These are phyloP conservation scores for Aspergillus ellipticus DNA, from an alignment of 495 filamentous ascomycete species.

Conservation along the genomic window DNA sequence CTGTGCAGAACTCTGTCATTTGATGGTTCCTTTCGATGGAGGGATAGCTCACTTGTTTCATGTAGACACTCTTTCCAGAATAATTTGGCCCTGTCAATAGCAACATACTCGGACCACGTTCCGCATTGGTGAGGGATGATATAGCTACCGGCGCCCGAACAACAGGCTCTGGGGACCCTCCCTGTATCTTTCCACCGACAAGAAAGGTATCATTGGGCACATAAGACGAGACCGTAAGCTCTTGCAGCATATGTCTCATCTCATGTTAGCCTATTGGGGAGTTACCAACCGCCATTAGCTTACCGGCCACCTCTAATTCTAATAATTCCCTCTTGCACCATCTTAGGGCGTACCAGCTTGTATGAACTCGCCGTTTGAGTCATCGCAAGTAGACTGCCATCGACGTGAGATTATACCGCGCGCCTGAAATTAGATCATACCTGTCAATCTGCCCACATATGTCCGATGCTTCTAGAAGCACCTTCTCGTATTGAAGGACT, in stretches of 20 bases:
- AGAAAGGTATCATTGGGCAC: constrained; percentile 78
- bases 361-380: constrained; percentile 75
- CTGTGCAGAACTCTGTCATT: constrained; percentile 20
- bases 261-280: constrained; percentile 12
- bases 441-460: constrained; percentile 83
- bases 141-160: constrained; percentile 5
- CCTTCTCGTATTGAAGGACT: constrained; percentile 66
- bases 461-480: constrained; percentile 65
- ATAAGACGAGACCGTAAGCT: constrained; percentile 79
- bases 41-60: constrained; percentile 65
- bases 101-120: constrained; percentile 62
- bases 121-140: neutral
- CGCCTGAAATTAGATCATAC: constrained; percentile 31
- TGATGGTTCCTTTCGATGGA: neutral
- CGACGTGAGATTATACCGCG: neutral
- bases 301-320: constrained; percentile 76
- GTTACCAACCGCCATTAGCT: constrained; percentile 9
- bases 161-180: neutral
- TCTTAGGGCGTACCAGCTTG: constrained; percentile 63
- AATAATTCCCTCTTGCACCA: constrained; percentile 71
- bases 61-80: constrained; percentile 93
- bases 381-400: constrained; percentile 68
- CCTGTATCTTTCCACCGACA: constrained; percentile 54
- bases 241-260: constrained; percentile 76
- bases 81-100: constrained; percentile 92